Evolutionary conservation across 495 filamentous ascomycete species (phyloP).

Genomic region (Trichoderma asperelloides): DNA sequence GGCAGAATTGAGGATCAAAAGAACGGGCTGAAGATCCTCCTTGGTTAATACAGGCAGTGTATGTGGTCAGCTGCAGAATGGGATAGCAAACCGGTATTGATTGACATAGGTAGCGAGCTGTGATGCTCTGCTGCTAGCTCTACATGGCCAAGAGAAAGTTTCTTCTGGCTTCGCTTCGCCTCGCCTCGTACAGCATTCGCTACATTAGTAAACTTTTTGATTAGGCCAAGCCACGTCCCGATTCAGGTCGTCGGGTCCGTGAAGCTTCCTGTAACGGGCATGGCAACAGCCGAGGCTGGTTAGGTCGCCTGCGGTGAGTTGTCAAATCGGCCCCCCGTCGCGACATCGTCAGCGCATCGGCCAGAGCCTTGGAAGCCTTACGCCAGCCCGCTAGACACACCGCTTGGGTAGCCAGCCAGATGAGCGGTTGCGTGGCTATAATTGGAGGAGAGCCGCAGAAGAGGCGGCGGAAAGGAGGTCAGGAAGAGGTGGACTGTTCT

Average conservation of each 20-base stretch:
- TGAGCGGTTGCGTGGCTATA: background rate
- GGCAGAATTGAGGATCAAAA: background rate
- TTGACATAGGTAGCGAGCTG: too few relatives aligned
- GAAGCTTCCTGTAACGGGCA: background rate
- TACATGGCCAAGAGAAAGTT: too few relatives aligned
- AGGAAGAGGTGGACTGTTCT: background rate
- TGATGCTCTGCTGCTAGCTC: too few relatives aligned
- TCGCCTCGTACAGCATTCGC: too few relatives aligned
- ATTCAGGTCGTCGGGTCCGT: background rate
- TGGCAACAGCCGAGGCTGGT: background rate
- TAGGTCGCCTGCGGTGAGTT: constrained; percentile 1
- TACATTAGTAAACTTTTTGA: background rate
- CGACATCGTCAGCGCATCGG: background rate
- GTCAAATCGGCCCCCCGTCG: background rate
- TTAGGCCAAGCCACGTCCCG: background rate
- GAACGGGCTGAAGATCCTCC: background rate
- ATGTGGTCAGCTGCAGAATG: background rate
- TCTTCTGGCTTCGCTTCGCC: too few relatives aligned
- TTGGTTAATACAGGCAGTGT: background rate
- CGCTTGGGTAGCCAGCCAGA: background rate
- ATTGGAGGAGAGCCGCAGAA: background rate
- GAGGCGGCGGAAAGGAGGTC: background rate
- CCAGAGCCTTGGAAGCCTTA: constrained; percentile 4
- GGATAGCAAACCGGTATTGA: background rate
- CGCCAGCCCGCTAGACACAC: background rate